Evolutionary conservation across 805 yeast genomes (phyloP), one percentile per base, ranked within the genome.

Genomic region (Kodamaea laetipori): DNA sequence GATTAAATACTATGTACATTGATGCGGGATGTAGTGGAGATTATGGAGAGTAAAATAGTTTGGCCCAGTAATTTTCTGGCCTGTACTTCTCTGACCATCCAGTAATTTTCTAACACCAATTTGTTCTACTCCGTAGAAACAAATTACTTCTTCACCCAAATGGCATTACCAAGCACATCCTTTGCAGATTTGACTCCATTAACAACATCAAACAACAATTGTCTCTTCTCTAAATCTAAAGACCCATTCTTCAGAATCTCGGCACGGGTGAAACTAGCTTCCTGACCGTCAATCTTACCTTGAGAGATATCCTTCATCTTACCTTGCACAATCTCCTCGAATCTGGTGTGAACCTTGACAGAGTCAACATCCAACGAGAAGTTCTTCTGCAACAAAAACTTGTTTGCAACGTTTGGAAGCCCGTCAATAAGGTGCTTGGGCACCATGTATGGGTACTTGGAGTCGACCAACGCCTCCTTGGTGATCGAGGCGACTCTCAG

Each of bases 371-470:
- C 57, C 34, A 57, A 48, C 1, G 54, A 46, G 55, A 50, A 68
- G 47, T 58, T 58, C 31, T 56, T 56, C 39, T 60, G 67, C 41
- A 68, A 55, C 38, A 71, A 51, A 46, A 66, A 71, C 46, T 52
- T 54, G 53, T 66, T 68, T 25, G 21, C 32, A 7, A 40, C 18
- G 4, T n/a, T 12, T 6, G 13, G 24, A 21, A 21, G 24, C 24
- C 24, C 24, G 24, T 21, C 24, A 21, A 21, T 21, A 13, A 31
- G 52, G 58, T 3, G 52, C 56, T 37, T 44, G 44, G 21, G 41
- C 49, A 71, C 54, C 45, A 54, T 53, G 56, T 60, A 71, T 4
- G 76, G 76, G 52, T 69, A 71, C 37, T 69, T 65, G 13, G 74
- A 67, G 34, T 57, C 57, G 38, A 66, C 45, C 48, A 71, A 62